Base-by-base conservation (phyloP, 2,329 filamentous ascomycete species). In the Exophiala alcalophila region DNA sequence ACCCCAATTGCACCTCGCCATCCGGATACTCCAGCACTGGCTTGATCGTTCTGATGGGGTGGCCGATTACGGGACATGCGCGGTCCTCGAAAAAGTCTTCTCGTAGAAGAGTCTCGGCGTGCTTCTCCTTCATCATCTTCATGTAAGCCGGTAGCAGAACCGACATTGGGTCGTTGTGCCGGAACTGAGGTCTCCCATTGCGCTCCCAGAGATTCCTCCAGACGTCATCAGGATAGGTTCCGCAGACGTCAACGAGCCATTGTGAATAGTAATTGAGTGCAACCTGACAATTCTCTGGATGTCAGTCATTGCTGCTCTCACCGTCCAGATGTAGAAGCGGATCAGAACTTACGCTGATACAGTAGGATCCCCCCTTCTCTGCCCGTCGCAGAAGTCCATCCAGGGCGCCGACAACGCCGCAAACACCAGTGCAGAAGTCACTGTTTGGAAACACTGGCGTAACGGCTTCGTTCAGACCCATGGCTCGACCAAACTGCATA, bases 341-440 rank as follows among this genome's bases (percentile, higher is more conserved):
- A n/a, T n/a, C n/a, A n/a, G n/a, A n/a, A n/a, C n/a, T n/a, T n/a
- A n/a, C n/a, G n/a, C n/a, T n/a, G n/a, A n/a, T n/a, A n/a, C n/a
- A n/a, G 19, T 43, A 51, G 6, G 21, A 31, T 7, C 47, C 47
- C 11, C 83, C 83, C 8, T 65, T 60, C 5, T 71, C 78, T 0
- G 81, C 76, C 21, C 83, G 72, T 53, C 75, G 72, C 53, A 78
- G 78, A 4, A 86, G 69, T 1, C 80, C 82, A 0, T 72, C 71
- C 20, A 86, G 61, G 0, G 80, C 81, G 2, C 81, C 78, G 52
- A 84, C 79, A 28, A 80, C 79, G 3, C 82, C 83, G 66, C 85
- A 80, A 57, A 80, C 84, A 20, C 82, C 83, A 0, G 83, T 86
- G 15, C 81, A 81, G 54, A 86, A 86, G 63, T 77, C 62, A 61